Evolutionary conservation across 176 grass and related monocot species (phyloP), one percentile per base, ranked within the genome.

Genomic region (Oryza longistaminata): DNA sequence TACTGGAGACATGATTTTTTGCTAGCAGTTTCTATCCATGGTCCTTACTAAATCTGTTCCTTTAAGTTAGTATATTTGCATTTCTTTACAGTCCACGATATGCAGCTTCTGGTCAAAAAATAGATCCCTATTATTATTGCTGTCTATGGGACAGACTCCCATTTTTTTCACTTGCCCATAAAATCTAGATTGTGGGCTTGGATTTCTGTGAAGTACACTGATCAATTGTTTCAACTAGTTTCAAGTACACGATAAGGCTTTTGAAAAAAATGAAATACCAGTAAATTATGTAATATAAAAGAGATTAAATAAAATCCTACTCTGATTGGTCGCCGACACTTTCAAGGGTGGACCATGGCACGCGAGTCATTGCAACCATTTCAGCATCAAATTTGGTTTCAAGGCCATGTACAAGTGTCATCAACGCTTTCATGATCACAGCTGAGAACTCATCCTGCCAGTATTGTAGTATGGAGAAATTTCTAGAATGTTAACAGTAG

Each of bases 321-420:
- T 94, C 96, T 70, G 96, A 99, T 87, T 99, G 96, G 58, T 99
- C 96, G 52, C 96, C 96, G 46, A 99, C 96, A 64, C 96, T 96
- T 88, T 99, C 96, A 52, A 99, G 90, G 65, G 80, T 99, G n/a
- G 93, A 84, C 93, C 93, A 99, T 68, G 96, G 93, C 83, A 99
- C 91, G 48, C 96, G 91, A 26, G 93, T 92, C 96, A 99, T 99
- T 68, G 92, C 85, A 83, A 90, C 76, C 96, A 99, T 99, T 91
- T 99, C 96, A 87, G 88, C 84, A 84, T 99, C 96, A 84, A 99
- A 99, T 85, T 99, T 99, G 62, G 96, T 99, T 90, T 99, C 96
- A 61, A 99, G 78, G 37, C 96, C 96, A 79, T 99, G 93, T 72
- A 99, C 96, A 81, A 99, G 87, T 77, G 96, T 96, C 85, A 99